Percentiles rank a stretch among this genome's conserved stretches.
Evolutionary conservation across 306 rosid species (phyloP).

Genomic region (Lathyrus sativus): DNA sequence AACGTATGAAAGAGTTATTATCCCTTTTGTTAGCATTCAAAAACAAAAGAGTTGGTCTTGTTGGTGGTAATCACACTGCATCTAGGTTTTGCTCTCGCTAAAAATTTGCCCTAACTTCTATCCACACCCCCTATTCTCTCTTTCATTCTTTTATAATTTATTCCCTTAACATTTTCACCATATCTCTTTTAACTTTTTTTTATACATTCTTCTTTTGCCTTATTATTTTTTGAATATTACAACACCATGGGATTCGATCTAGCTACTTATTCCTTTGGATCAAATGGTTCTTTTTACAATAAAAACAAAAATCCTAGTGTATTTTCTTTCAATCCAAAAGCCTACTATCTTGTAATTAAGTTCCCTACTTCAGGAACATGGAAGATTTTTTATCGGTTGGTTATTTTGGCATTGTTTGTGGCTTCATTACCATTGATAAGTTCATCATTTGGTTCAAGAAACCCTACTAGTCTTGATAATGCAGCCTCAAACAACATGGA

Average conservation of each 20-base stretch:
- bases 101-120: background rate
- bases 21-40: slow-evolving; percentile 49
- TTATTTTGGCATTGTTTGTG: slow-evolving; percentile 47
- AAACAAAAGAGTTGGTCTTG: slow-evolving; percentile 56
- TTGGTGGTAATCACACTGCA: slow-evolving; percentile 90
- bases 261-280: slow-evolving; percentile 19
- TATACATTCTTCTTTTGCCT: background rate
- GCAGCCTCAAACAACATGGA: slow-evolving; percentile 5
- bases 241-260: slow-evolving; percentile 46
- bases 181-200: background rate
- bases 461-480: slow-evolving; percentile 3
- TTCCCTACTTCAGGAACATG: slow-evolving; percentile 41
- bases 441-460: slow-evolving; percentile 33
- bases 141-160: background rate
- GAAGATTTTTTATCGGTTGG: slow-evolving; percentile 36
- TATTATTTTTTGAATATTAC: background rate
- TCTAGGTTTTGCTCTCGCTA: slow-evolving; percentile 85
- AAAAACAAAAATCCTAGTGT: slow-evolving; percentile 27
- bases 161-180: background rate
- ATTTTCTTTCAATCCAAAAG: slow-evolving; percentile 30
- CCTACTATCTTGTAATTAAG: slow-evolving; percentile 43
- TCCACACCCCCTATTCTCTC: background rate
- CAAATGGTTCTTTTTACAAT: slow-evolving; percentile 12
- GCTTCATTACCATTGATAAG: slow-evolving; percentile 43
- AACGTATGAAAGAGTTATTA: slow-evolving; percentile 62